Evolutionary conservation across 2,329 filamentous ascomycete species (phyloP).

Genomic region (Harringtonia lauricola): DNA sequence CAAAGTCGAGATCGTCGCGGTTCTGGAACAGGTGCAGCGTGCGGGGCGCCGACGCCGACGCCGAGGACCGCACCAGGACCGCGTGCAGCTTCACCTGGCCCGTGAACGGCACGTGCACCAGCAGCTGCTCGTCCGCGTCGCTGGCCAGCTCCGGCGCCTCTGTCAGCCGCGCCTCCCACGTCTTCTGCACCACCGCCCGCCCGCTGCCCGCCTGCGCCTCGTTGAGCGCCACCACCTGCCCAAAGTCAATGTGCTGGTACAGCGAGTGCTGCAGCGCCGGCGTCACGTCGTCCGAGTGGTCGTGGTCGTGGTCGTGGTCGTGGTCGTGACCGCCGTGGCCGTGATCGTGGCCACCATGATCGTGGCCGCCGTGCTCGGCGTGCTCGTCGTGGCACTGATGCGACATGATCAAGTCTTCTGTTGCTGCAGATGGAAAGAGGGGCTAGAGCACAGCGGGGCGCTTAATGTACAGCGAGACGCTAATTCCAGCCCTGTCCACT

Average conservation of each 20-base stretch:
- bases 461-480: too few species aligned
- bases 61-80: slow-evolving; percentile 72
- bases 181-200: slow-evolving; percentile 71
- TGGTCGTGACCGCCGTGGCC: slow-evolving; percentile 12
- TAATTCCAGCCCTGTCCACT: too few species aligned
- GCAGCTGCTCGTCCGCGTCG: slow-evolving; percentile 84
- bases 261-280: slow-evolving; percentile 84
- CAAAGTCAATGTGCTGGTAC: slow-evolving; percentile 87
- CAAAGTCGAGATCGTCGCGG: slow-evolving; percentile 77
- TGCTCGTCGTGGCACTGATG: slow-evolving; percentile 23
- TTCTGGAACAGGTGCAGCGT: slow-evolving; percentile 86
- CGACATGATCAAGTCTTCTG: slow-evolving; percentile 6
- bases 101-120: slow-evolving; percentile 91
- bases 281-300: slow-evolving; percentile 85
- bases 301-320: slow-evolving; percentile 52
- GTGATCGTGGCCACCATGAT: slow-evolving; percentile 3
- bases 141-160: slow-evolving; percentile 67
- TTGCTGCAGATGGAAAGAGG: too few species aligned
- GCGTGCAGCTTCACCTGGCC: slow-evolving; percentile 89
- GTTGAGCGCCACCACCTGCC: slow-evolving; percentile 74
- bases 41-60: slow-evolving; percentile 58
- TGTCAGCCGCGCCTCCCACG: slow-evolving; percentile 71
- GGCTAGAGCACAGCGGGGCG: too few species aligned
- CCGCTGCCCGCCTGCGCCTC: slow-evolving; percentile 61
- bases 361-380: slow-evolving; percentile 6